Evolutionary conservation across 108 stramenopile species (phyloP).

Genomic region (Seminavis robusta): DNA sequence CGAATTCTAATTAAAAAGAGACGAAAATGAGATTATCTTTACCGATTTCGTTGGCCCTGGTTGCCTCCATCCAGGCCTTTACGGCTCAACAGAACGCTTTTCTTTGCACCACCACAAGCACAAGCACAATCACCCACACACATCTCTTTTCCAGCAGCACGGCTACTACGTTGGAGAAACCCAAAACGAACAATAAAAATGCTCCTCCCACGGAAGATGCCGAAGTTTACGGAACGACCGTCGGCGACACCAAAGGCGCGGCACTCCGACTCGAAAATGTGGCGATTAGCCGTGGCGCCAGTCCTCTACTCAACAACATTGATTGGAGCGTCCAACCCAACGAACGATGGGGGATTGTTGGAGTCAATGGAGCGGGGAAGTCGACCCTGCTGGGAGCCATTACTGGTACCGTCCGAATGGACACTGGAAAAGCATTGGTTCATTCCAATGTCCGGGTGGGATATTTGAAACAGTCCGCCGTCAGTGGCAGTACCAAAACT

Average conservation of each 20-base stretch:
- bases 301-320: slow-evolving; percentile 42
- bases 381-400: slow-evolving; percentile 60
- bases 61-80: too few species aligned
- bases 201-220: too few species aligned
- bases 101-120: too few species aligned
- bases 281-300: slow-evolving; percentile 51
- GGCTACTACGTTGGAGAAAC: too few species aligned
- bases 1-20: too few species aligned
- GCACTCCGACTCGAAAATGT: slow-evolving; percentile 52
- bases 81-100: too few species aligned
- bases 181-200: too few species aligned
- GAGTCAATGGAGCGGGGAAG: slow-evolving; percentile 53
- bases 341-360: slow-evolving; percentile 73
- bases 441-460: slow-evolving; percentile 65
- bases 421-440: slow-evolving; percentile 52
- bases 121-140: too few species aligned
- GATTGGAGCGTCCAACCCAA: slow-evolving; percentile 58
- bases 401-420: slow-evolving; percentile 55
- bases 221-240: slow-evolving; percentile 6
- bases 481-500: slow-evolving; percentile 74
- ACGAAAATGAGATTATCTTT: too few species aligned
- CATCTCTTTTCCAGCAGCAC: too few species aligned
- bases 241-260: slow-evolving; percentile 67
- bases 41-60: too few species aligned
- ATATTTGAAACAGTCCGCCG: slow-evolving; percentile 75